A percentile compares a stretch with the other conserved stretches of the same genome.
phyloP scores from a whole-genome alignment of 2,329 filamentous ascomycete species.

The Cordyceps cateniannulata region DNA sequence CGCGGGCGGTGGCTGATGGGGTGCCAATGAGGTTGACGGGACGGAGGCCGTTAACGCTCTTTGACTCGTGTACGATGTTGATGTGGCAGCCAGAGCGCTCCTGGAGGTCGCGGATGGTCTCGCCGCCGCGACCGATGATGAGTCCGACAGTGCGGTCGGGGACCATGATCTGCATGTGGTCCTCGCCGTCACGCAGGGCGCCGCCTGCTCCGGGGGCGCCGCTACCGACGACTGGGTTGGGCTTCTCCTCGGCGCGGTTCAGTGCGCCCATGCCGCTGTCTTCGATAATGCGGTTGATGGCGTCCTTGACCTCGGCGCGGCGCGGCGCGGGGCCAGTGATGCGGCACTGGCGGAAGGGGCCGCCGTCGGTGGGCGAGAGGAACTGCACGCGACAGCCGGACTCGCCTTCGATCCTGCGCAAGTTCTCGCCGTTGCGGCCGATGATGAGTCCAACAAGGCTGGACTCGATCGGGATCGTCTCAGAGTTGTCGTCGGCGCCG shows the following conservation, averaged over 20 bases:
- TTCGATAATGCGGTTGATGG: conserved; percentile 83
- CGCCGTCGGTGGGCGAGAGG: conserved; percentile 67
- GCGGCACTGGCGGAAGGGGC: conserved; percentile 74
- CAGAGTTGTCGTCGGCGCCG: conserved; percentile 59
- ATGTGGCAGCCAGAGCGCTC: conserved; percentile 91
- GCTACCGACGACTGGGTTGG: conserved; percentile 28
- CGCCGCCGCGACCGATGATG: conserved; percentile 88
- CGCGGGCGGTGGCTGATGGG: conserved; percentile 64
- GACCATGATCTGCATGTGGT: conserved; percentile 89
- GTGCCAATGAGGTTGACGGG: conserved; percentile 87
- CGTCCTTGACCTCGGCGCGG: conserved; percentile 70
- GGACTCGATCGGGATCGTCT: conserved; percentile 81
- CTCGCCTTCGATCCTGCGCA: conserved; percentile 77
- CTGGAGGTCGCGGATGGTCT: conserved; percentile 88
- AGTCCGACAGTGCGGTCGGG: conserved; percentile 87
- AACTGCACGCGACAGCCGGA: conserved; percentile 84
- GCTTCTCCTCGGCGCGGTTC: conserved; percentile 37
- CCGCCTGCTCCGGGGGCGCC: conserved; percentile 24
- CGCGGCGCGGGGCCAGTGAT: conserved; percentile 69
- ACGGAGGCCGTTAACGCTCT: conserved; percentile 82
- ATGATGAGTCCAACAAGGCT: conserved; percentile 86
- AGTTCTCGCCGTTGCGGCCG: conserved; percentile 81
- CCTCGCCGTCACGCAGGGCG: conserved; percentile 69
- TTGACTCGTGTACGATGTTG: conserved; percentile 89
- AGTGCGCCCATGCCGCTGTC: conserved; percentile 55